Conservation (phyloP, 495 filamentous ascomycete species). For the Umbilicaria muhlenbergii region DNA sequence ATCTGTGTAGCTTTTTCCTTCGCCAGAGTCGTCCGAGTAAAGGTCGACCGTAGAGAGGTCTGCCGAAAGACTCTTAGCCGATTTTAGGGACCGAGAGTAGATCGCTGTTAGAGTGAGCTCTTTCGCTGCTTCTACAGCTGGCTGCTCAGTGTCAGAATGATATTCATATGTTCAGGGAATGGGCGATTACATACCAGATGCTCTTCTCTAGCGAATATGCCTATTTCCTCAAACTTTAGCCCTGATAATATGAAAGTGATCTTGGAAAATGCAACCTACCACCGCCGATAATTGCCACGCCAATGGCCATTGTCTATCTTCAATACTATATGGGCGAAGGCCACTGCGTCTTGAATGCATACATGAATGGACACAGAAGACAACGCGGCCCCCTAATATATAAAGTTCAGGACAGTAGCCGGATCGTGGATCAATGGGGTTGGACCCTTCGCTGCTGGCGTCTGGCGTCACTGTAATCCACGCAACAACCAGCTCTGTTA, state of each 20-base stretch:
- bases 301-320: not conserved
- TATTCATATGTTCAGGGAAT: not conserved
- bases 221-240: not conserved
- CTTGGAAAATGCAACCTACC: not conserved
- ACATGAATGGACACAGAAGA: too few relatives aligned
- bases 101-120: conserved; percentile 37
- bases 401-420: too few relatives aligned
- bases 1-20: conserved; percentile 37
- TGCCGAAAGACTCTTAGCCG: conserved; percentile 49
- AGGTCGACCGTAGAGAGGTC: conserved; percentile 42
- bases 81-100: conserved; percentile 44
- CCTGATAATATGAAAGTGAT: not conserved
- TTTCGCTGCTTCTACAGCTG: conserved; percentile 42
- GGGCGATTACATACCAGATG: conserved; percentile 19
- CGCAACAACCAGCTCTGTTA: too few relatives aligned
- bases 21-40: conserved; percentile 45
- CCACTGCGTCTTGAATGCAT: too few relatives aligned
- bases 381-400: too few relatives aligned
- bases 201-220: conserved; percentile 29
- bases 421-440: too few relatives aligned
- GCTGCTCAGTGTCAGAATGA: conserved; percentile 16
- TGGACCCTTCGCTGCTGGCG: too few relatives aligned
- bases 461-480: too few relatives aligned
- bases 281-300: conserved; percentile 1
- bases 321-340: too few relatives aligned